Base-by-base conservation (phyloP, 2,329 filamentous ascomycete genomes). In the Fusarium sp. region DNA sequence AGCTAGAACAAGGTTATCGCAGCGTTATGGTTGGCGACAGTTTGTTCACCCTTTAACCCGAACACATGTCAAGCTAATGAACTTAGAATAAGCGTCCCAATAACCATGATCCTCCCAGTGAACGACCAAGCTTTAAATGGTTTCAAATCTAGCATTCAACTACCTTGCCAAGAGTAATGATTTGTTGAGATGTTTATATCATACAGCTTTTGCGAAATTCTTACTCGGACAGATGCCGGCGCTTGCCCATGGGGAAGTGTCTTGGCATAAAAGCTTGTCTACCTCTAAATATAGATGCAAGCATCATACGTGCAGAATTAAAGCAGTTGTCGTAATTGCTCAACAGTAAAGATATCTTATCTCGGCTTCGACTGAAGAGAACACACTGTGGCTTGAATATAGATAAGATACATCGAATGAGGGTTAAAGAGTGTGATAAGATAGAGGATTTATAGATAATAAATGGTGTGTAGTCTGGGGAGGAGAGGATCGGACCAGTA, bases 191-290 rank as follows among this genome's bases (percentile, higher is more conserved):
- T 12, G 11, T 15, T 23, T 27, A 6, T n/a, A 14, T 30, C 3
- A n/a, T 46, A 14, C 17, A 30, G 4, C 18, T 3, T 5, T 17
- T 14, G 20, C 12, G 10, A 7, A 3, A 40, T 11, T 8, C 18
- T 15, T 10, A 13, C n/a, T n/a, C 3, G 0, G 11, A 23, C 13
- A 13, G 3, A 9, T 18, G 5, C 17, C 18, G 10, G 23, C 20
- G 32, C 23, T 52, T 37, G n/a, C 48, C 48, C 50, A 41, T 53
- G 50, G 50, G 50, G 50, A 53, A 53, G 2, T 5, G 2, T 3
- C 50, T 53, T 53, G 50, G 50, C 50, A 41, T 30, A 41, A 53
- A 53, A 53, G 50, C 50, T 53, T 53, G 11, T 32, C 7, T 5
- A 3, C 2, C 5, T 53, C 50, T 41, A 27, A 53, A n/a, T 26